These are phyloP conservation scores for Aspergillus felis DNA, from an alignment of 2,329 filamentous ascomycete species.

Conservation along the genomic window DNA sequence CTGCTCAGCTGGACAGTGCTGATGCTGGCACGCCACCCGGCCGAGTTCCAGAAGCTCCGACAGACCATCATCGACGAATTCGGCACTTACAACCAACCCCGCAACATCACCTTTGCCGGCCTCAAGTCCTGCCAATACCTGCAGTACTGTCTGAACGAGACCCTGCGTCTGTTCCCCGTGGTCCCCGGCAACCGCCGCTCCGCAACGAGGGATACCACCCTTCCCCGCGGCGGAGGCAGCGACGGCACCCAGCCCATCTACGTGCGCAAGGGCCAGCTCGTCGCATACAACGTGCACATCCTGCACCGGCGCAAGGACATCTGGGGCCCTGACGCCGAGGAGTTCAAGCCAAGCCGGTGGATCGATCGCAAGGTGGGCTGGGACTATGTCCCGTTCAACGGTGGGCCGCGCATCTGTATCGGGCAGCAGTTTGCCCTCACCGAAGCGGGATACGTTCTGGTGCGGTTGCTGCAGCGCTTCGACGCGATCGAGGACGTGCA, in stretches of 20 bases:
- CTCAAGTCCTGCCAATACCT: constrained; percentile 41
- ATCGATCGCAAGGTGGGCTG: constrained; percentile 60
- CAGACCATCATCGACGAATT: constrained; percentile 8
- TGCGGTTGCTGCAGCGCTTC: constrained; percentile 69
- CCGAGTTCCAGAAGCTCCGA: constrained; percentile 7
- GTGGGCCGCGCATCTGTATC: constrained; percentile 69
- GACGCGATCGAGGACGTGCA: constrained; percentile 51
- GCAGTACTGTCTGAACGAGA: constrained; percentile 36
- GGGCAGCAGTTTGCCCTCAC: constrained; percentile 79
- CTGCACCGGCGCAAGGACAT: constrained; percentile 66
- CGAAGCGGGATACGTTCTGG: constrained; percentile 64
- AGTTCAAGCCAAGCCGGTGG: constrained; percentile 68
- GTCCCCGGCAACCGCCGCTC: constrained; percentile 45
- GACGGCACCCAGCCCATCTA: constrained; percentile 59
- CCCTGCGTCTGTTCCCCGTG: constrained; percentile 44
- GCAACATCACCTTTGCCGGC: constrained; percentile 40
- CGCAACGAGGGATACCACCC: constrained; percentile 39
- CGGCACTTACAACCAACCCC: constrained; percentile 24
- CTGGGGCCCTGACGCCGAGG: constrained; percentile 45
- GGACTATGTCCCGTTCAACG: constrained; percentile 73
- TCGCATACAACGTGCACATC: constrained; percentile 64
- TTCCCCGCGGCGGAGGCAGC: constrained; percentile 56
- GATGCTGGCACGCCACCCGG: constrained; percentile 16
- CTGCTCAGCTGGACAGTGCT: constrained; percentile 38
- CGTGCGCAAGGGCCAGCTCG: constrained; percentile 60